phyloP scores from a whole-genome alignment of 2,329 filamentous ascomycete genomes.

The Diatrype stigma region DNA sequence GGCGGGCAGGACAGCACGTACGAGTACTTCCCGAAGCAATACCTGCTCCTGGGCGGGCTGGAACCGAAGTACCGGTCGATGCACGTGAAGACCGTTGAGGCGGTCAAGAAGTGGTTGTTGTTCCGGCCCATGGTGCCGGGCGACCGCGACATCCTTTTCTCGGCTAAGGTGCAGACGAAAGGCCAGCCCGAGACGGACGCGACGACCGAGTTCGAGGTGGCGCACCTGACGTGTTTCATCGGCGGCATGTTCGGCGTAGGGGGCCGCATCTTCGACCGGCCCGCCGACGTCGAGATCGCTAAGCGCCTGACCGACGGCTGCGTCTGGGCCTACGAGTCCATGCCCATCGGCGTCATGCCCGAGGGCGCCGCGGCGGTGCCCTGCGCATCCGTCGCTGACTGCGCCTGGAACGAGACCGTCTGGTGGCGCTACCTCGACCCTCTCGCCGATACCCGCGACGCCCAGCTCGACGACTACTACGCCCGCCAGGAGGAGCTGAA shows the following conservation, averaged over 20 bases:
- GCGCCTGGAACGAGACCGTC: slow-evolving; percentile 48
- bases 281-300: slow-evolving; percentile 59
- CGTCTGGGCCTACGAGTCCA: slow-evolving; percentile 64
- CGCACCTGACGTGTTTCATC: slow-evolving; percentile 64
- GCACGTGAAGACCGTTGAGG: slow-evolving; percentile 64
- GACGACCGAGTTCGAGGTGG: slow-evolving; percentile 53
- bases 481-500: slow-evolving; percentile 35
- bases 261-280: slow-evolving; percentile 56
- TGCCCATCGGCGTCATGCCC: slow-evolving; percentile 61
- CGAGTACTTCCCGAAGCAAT: slow-evolving; percentile 69
- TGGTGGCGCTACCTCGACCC: slow-evolving; percentile 50
- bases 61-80: slow-evolving; percentile 68
- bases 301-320: slow-evolving; percentile 64
- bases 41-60: slow-evolving; percentile 71
- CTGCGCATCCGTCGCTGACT: slow-evolving; percentile 44
- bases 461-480: slow-evolving; percentile 39
- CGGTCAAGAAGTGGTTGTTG: slow-evolving; percentile 68
- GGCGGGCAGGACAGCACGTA: slow-evolving; percentile 67
- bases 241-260: slow-evolving; percentile 67
- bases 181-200: slow-evolving; percentile 38
- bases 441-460: slow-evolving; percentile 36
- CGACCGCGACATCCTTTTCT: slow-evolving; percentile 67
- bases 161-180: slow-evolving; percentile 54
- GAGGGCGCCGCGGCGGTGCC: slow-evolving; percentile 47
- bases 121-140: slow-evolving; percentile 72